phyloP scores from a whole-genome alignment of 495 filamentous ascomycete genomes.

The Baudoinia panamericana region DNA sequence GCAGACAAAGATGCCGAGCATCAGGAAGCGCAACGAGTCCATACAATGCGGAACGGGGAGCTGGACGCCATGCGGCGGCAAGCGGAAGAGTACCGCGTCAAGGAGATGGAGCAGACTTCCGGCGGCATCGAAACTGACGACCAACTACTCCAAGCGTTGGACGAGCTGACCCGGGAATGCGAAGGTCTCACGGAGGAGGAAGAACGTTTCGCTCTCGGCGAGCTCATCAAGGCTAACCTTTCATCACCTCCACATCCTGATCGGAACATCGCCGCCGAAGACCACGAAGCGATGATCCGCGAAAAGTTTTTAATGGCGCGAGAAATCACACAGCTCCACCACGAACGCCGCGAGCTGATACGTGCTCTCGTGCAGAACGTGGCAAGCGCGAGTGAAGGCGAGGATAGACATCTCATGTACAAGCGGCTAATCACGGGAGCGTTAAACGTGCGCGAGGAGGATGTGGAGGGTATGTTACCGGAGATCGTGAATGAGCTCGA shows the following conservation, averaged over 20 bases:
- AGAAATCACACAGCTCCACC: slow-evolving; percentile 20
- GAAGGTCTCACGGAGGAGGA: slow-evolving; percentile 64
- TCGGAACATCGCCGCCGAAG: background rate
- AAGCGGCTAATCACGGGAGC: slow-evolving; percentile 31
- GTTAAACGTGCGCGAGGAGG: slow-evolving; percentile 29
- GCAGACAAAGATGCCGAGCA: slow-evolving; percentile 46
- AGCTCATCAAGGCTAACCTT: background rate
- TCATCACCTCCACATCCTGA: background rate
- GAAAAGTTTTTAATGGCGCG: slow-evolving; percentile 22
- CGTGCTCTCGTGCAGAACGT: slow-evolving; percentile 23
- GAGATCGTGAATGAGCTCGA: slow-evolving; percentile 41
- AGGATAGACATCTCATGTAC: slow-evolving; percentile 26
- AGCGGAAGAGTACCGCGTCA: slow-evolving; percentile 37
- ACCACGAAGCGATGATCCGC: slow-evolving; percentile 9
- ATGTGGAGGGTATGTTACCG: slow-evolving; percentile 31
- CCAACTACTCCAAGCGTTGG: slow-evolving; percentile 42
- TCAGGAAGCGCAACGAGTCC: slow-evolving; percentile 43
- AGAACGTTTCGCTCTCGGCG: slow-evolving; percentile 17
- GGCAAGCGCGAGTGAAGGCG: slow-evolving; percentile 5
- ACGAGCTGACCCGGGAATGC: slow-evolving; percentile 46
- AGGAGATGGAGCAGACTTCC: slow-evolving; percentile 31
- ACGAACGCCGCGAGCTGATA: slow-evolving; percentile 23
- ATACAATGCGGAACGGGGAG: slow-evolving; percentile 41
- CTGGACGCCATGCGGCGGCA: slow-evolving; percentile 37
- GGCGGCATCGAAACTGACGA: slow-evolving; percentile 44